These are phyloP conservation scores for Fennellomyces sp. DNA, from an alignment of 371 early-diverging fungal genomes.

Conservation along the genomic window DNA sequence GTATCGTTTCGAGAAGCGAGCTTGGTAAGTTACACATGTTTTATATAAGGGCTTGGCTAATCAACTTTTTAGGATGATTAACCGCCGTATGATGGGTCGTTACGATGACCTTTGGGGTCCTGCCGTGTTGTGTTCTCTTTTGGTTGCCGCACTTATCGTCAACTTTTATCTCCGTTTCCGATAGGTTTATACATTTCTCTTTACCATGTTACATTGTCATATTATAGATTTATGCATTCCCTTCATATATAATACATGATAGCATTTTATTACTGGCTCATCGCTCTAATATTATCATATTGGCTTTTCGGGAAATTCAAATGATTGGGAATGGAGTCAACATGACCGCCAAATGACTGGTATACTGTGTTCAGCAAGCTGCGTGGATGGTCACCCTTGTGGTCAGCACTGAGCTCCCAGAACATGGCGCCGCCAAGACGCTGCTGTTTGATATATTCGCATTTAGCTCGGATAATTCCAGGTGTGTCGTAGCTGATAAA, in stretches of 20 bases:
- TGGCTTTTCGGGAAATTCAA: conserved; percentile 47
- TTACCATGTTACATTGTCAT: background rate
- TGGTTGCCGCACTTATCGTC: conserved; percentile 56
- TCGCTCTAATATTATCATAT: conserved; percentile 51
- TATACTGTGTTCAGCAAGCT: conserved; percentile 46
- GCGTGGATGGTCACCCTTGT: conserved; percentile 39
- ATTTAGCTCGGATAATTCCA: conserved; percentile 69
- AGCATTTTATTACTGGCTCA: conserved; percentile 4
- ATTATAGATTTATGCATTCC: background rate
- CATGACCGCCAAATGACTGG: conserved; percentile 29
- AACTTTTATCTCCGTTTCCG: conserved; percentile 30
- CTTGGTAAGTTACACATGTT: conserved; percentile 44
- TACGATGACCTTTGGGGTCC: conserved; percentile 65
- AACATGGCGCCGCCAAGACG: conserved; percentile 85
- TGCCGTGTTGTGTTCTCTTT: conserved; percentile 77
- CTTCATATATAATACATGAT: background rate
- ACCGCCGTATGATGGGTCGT: conserved; percentile 54
- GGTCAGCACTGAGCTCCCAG: conserved; percentile 80
- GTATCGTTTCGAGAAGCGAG: conserved; percentile 87
- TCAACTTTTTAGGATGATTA: conserved; percentile 51
- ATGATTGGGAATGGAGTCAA: conserved; percentile 53
- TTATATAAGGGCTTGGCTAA: conserved; percentile 23
- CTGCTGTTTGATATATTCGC: conserved; percentile 67
- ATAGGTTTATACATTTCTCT: conserved; percentile 12
- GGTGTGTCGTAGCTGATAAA: conserved; percentile 87